Base-by-base conservation (phyloP, 441 rosid species). In the Arabidopsis lyrata region DNA sequence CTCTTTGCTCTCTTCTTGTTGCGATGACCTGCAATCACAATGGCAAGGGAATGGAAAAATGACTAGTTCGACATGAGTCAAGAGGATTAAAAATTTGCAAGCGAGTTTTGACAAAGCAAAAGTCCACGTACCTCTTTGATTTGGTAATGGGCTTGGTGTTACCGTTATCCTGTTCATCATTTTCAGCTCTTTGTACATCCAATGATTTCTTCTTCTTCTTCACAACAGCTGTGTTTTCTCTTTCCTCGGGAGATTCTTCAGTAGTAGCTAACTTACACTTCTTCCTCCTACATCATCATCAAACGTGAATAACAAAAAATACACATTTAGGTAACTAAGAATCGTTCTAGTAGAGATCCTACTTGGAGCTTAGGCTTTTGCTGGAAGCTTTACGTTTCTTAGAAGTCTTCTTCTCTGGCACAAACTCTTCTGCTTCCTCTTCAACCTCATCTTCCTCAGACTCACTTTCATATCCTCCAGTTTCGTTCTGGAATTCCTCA, bases 331-430 rank as follows among this genome's bases (percentile, higher is more conserved):
- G 36, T 34, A 50, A 72, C 2, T 16, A 73, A 47, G n/a, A 45
- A 7, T 12, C 20, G 5, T 68, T 63, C 35, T 20, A 35, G 50
- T 57, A 8, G 27, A 36, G 56, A 39, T 76, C 87, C 70, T 87
- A 90, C 97, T 83, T 86, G 32, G 87, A 81, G 74, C 88, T 83
- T 47, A 14, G 66, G 62, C 74, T 87, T 82, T 86, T 87, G 79
- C 85, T 83, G 0, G 85, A 80, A 1, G 94, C 86, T 77, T 91
- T 93, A 66, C 96, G 88, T 82, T 93, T 95, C 83, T 86, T 95
- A 0, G 89, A 83, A 6, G 12, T 76, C 74, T 75, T 83, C 41
- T 60, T 74, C 67, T 69, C 78, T 1, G 83, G 76, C 1, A 75
- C 64, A 79, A 45, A 57, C 77, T 84, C 87, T 49, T 73, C 80